phyloP scores from a whole-genome alignment of 2,329 filamentous ascomycete genomes.

The Cytospora mali region DNA sequence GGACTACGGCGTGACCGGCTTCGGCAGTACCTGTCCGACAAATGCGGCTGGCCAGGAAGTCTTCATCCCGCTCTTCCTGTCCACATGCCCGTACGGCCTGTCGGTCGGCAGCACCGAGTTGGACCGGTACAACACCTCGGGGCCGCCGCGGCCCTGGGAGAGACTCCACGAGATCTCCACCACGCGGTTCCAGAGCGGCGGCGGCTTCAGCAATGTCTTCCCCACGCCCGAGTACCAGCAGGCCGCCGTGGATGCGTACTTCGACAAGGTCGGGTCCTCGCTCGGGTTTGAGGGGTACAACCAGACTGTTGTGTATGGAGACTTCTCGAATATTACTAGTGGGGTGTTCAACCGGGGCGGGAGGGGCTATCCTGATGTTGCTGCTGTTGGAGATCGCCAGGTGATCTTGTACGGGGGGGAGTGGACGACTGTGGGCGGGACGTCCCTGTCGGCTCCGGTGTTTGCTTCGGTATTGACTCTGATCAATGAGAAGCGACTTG shows the following conservation, averaged over 20 bases:
- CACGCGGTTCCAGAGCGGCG: conserved; percentile 37
- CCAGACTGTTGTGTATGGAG: conserved; percentile 6
- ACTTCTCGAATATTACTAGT: conserved; percentile 25
- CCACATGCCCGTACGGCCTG: conserved; percentile 49
- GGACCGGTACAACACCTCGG: conserved; percentile 5
- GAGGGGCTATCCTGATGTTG: conserved; percentile 33
- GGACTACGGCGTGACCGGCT: conserved; percentile 42
- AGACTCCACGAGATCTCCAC: conserved; percentile 27
- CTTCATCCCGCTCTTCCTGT: conserved; percentile 52
- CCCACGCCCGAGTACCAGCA: conserved; percentile 46
- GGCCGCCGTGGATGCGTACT: conserved; percentile 44
- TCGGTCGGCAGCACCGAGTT: conserved; percentile 32
- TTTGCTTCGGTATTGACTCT: conserved; percentile 61
- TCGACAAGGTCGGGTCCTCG: conserved; percentile 29
- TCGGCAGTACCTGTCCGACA: conserved; percentile 41
- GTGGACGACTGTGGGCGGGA: conserved; percentile 47
- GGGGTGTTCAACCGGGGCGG: conserved; percentile 31
- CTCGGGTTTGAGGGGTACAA: conserved; percentile 29
- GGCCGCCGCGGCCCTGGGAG: conserved; percentile 15
- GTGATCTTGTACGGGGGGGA: conserved; percentile 33
- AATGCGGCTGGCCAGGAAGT: conserved; percentile 37
- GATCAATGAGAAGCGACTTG: conserved; percentile 64
- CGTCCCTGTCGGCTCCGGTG: conserved; percentile 58
- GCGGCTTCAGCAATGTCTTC: conserved; percentile 52
- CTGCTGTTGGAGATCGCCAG: conserved; percentile 34